Percentiles rank a stretch among this genome's conserved stretches.
phyloP scores from a whole-genome alignment of 2,329 filamentous ascomycete genomes.

The Sporothrix variecibatus region DNA sequence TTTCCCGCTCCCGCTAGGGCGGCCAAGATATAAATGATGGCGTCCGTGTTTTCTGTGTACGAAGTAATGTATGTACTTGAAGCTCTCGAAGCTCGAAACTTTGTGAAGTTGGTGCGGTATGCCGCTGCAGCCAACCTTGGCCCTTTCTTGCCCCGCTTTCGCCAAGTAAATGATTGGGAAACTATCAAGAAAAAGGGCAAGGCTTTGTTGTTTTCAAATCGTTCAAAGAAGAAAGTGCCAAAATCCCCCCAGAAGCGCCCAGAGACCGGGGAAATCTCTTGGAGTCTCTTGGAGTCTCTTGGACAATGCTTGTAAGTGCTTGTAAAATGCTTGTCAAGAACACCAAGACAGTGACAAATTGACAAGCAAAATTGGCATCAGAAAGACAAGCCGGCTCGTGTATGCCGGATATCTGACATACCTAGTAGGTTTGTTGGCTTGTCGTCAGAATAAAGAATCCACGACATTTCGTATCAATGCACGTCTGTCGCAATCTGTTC shows the following conservation, averaged over 20 bases:
- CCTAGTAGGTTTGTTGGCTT: neutral
- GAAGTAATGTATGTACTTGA: too few relatives aligned
- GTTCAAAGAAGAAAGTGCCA: neutral
- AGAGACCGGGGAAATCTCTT: neutral
- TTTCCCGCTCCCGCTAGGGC: slow-evolving; percentile 1
- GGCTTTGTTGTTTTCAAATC: neutral
- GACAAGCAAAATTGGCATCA: neutral
- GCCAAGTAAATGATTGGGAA: neutral
- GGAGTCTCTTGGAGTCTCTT: neutral
- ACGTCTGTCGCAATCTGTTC: neutral
- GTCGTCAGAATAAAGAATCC: neutral
- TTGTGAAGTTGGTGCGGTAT: neutral
- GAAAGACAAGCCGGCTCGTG: neutral
- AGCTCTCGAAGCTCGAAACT: too few relatives aligned
- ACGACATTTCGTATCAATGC: neutral
- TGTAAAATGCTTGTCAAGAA: neutral
- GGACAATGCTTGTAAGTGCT: neutral
- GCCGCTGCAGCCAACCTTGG: neutral
- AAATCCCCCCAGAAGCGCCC: neutral
- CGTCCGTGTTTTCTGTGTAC: neutral
- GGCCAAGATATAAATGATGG: neutral
- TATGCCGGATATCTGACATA: neutral
- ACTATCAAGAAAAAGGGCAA: neutral
- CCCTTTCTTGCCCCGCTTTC: neutral
- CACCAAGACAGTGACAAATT: neutral